Percentiles rank a stretch among this genome's conserved stretches.
Evolutionary conservation across 73 alveolate genomes (phyloP).

Genomic region (Paraurostyla sp.): DNA sequence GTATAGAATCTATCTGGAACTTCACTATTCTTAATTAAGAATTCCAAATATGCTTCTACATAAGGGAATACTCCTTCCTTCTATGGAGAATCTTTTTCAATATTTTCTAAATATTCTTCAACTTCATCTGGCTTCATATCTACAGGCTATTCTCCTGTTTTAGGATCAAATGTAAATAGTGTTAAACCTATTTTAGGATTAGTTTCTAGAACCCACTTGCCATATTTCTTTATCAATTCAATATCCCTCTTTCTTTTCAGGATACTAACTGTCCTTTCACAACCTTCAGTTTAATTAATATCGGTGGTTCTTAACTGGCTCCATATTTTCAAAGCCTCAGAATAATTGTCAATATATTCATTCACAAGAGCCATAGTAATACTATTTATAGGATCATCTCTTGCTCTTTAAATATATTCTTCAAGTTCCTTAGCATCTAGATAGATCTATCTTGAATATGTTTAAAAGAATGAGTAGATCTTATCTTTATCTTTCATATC

Average conservation of each 20-base stretch:
- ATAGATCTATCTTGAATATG: neutral
- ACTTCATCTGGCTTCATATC: constrained; percentile 70
- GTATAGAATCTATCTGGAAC: constrained; percentile 64
- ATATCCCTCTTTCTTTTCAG: constrained; percentile 13
- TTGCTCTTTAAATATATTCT: neutral
- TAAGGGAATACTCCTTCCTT: constrained; percentile 36
- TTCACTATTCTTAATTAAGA: constrained; percentile 6
- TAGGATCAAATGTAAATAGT: constrained; percentile 44
- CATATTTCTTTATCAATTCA: constrained; percentile 31
- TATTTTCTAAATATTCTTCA: constrained; percentile 21
- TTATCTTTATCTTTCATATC: constrained; percentile 53
- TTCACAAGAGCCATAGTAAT: constrained; percentile 47
- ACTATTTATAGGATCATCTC: neutral
- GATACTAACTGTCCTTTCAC: constrained; percentile 55
- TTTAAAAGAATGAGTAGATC: constrained; percentile 46
- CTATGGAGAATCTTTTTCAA: constrained; percentile 31
- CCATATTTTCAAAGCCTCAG: constrained; percentile 60
- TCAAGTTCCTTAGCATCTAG: constrained; percentile 52
- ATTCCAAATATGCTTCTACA: constrained; percentile 49
- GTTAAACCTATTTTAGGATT: constrained; percentile 64
- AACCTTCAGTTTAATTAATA: constrained; percentile 42
- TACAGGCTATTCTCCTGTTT: constrained; percentile 48
- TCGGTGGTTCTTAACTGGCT: neutral
- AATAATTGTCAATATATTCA: constrained; percentile 47
- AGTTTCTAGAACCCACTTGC: constrained; percentile 55